These are phyloP conservation scores for Lyophyllum semitale DNA, from an alignment of 768 basidiomycete species.

Conservation along the genomic window DNA sequence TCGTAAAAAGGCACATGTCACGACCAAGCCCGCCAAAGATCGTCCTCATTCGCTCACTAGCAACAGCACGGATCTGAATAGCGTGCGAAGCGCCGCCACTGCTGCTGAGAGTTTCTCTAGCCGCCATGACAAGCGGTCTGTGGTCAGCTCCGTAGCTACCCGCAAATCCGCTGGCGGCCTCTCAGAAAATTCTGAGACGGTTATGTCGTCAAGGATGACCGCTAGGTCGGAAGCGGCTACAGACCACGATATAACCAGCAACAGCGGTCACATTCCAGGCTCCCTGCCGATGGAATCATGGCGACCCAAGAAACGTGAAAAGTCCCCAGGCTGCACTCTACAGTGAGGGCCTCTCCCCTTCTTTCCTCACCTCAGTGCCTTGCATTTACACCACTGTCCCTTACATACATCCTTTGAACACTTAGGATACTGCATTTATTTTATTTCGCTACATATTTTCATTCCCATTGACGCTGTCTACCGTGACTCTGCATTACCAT, in stretches of 20 bases:
- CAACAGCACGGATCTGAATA: conserved; percentile 50
- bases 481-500: conserved; percentile 17
- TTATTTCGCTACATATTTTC: conserved; percentile 14
- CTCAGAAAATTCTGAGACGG: conserved; percentile 12
- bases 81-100: conserved; percentile 49
- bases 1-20: conserved; percentile 7
- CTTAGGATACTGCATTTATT: conserved; percentile 12
- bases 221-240: conserved; percentile 29
- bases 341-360: conserved; percentile 27
- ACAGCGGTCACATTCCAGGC: conserved; percentile 29
- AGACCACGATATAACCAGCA: conserved; percentile 23
- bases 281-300: conserved; percentile 28
- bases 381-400: conserved; percentile 8
- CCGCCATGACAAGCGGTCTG: conserved; percentile 17
- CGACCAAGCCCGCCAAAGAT: conserved; percentile 26
- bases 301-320: conserved; percentile 36
- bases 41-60: conserved; percentile 59
- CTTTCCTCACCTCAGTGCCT: not conserved
- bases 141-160: conserved; percentile 8
- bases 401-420: not conserved
- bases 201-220: conserved; percentile 34
- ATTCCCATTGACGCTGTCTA: conserved; percentile 8
- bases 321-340: conserved; percentile 41
- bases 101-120: conserved; percentile 32
- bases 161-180: conserved; percentile 10